Evolutionary conservation across 2,329 filamentous ascomycete species (phyloP), one percentile per base, ranked within the genome.

Genomic region (Colletotrichum musicola): DNA sequence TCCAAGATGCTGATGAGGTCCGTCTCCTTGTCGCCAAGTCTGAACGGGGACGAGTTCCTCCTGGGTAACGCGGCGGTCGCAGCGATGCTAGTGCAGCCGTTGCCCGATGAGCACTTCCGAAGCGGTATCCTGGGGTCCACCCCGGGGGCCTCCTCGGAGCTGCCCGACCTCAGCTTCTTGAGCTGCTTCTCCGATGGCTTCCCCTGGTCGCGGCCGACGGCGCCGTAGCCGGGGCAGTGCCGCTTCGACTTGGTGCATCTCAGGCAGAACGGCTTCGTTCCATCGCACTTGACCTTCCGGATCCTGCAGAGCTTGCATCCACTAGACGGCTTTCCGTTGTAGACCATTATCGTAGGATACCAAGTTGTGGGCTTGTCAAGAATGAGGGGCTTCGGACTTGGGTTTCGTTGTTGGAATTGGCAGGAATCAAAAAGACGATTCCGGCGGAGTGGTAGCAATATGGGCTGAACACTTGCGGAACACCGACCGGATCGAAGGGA

Each of bases 241-340:
- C 71, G 64, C 25, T 73, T 72, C 4, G 72, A 69, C 51, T 82
- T 85, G 27, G 81, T 82, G 73, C 87, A 89, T 69, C 85, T 82
- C 50, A 81, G 75, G 72, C 87, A 89, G 47, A 76, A 78, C 0
- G 86, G 86, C 65, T 85, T 87, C 13, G 76, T 78, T 75, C 88
- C 86, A 68, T 88, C 86, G 74, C 86, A 89, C 75, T 88, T 88
- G 57, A 88, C 82, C 67, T 86, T 85, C 61, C 86, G 82, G 53
- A 85, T 82, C 75, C 85, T 87, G 60, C 73, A 74, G 44, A 74
- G 49, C 60, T 74, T 74, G 49, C 73, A 74, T 13, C 73, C 73
- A 27, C 65, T 59, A 10, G 73, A 74, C 7, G 72, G 68, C 49
- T 73, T 73, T n/a, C 72, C 72, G 4, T 71, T 74, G 53, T 73